phyloP scores from a whole-genome alignment of 495 filamentous ascomycete genomes.

The Tuber magnatum region DNA sequence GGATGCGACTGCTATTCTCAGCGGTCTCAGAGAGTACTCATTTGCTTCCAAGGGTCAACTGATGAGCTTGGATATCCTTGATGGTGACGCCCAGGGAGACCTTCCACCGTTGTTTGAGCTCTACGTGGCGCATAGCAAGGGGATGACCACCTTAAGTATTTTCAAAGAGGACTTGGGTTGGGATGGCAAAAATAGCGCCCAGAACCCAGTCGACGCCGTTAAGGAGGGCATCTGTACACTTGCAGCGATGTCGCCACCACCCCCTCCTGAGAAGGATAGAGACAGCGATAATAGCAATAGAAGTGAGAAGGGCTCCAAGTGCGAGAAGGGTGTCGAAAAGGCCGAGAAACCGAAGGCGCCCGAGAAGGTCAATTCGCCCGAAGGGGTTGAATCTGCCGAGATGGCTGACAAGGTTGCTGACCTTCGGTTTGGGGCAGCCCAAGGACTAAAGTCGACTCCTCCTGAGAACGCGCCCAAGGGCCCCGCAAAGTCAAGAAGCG shows the following conservation, averaged over 20 bases:
- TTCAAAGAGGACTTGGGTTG: conserved; percentile 84
- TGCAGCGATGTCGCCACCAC: conserved; percentile 36
- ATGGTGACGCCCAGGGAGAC: conserved; percentile 52
- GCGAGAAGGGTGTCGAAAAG: conserved; percentile 35
- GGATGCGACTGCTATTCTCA: conserved; percentile 92
- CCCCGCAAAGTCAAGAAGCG: conserved; percentile 34
- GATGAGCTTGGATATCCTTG: conserved; percentile 80
- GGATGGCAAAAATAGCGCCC: conserved; percentile 75
- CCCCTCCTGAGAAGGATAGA: conserved; percentile 48
- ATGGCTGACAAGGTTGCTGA: not conserved
- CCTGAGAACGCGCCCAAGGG: conserved; percentile 23
- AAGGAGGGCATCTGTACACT: conserved; percentile 47
- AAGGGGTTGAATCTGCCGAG: not conserved
- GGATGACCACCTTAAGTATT: conserved; percentile 76
- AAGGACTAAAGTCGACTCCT: not conserved
- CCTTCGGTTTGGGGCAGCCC: not conserved
- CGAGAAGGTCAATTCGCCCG: conserved; percentile 8
- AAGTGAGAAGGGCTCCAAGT: conserved; percentile 43
- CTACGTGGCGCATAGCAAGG: conserved; percentile 94
- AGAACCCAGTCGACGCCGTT: conserved; percentile 65
- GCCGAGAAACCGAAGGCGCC: conserved; percentile 11
- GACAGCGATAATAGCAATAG: conserved; percentile 40
- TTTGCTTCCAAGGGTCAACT: conserved; percentile 81
- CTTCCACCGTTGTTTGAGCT: conserved; percentile 70
- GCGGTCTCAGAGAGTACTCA: conserved; percentile 87